Conservation (phyloP, 192 early-diverging fungal genomes). For the Diversispora eburnea region DNA sequence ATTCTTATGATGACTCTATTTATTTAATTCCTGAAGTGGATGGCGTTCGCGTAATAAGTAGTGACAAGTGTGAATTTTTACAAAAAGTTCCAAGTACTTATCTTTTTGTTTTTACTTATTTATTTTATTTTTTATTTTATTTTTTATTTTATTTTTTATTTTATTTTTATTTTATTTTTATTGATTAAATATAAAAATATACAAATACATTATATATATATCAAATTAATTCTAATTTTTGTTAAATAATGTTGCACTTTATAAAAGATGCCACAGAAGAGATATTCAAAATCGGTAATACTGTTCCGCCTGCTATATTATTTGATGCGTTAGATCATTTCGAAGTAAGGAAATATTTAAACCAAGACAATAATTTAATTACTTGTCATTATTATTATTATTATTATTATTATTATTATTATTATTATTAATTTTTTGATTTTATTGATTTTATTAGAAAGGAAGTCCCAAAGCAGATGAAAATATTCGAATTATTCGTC, state of each 20-base stretch:
- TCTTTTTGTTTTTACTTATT: conserved; percentile 11
- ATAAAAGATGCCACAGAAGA: conserved; percentile 61
- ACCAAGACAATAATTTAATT: conserved; percentile 8
- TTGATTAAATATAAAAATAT: too few species aligned
- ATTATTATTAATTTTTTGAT: conserved; percentile 28
- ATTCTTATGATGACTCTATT: conserved; percentile 72
- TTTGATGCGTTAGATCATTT: conserved; percentile 78
- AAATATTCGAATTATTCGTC: conserved; percentile 82
- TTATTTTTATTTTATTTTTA: too few species aligned
- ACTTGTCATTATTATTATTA: not conserved
- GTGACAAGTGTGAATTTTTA: conserved; percentile 79
- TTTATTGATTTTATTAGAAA: conserved; percentile 39
- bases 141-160: too few species aligned
- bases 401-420: conserved; percentile 37
- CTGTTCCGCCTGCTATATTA: conserved; percentile 87
- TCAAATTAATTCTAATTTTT: conserved; percentile 7
- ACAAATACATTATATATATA: conserved; percentile 26
- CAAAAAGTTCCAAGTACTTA: conserved; percentile 77
- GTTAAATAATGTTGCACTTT: not conserved
- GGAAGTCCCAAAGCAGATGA: conserved; percentile 91
- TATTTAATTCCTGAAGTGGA: conserved; percentile 88
- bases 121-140: not conserved
- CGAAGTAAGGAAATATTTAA: conserved; percentile 46
- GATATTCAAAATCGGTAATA: conserved; percentile 95
- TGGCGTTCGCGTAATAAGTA: conserved; percentile 84